These are phyloP conservation scores for Podospora didyma DNA, from an alignment of 495 filamentous ascomycete species.

Conservation along the genomic window DNA sequence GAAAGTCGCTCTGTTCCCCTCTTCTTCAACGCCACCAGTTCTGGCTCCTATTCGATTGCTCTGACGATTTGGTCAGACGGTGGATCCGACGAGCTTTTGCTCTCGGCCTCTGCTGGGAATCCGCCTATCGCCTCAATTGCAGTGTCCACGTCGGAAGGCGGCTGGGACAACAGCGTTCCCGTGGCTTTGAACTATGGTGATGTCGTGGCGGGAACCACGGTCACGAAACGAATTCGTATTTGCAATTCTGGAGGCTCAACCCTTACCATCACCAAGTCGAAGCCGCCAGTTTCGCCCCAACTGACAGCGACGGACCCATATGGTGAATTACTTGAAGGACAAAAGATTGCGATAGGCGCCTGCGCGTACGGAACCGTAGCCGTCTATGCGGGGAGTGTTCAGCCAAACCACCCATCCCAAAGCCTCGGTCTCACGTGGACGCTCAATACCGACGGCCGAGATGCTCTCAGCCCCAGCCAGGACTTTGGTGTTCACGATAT, in stretches of 20 bases:
- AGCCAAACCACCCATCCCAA: conserved; percentile 42
- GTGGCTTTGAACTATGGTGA: conserved; percentile 42
- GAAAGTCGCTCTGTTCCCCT: conserved; percentile 29
- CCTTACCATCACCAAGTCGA: conserved; percentile 46
- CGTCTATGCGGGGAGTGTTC: conserved; percentile 43
- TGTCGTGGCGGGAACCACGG: conserved; percentile 35
- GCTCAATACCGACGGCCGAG: conserved; percentile 42
- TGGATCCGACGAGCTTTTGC: conserved; percentile 33
- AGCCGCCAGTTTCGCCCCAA: conserved; percentile 41
- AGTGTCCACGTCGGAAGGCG: conserved; percentile 43
- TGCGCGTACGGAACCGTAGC: conserved; percentile 39
- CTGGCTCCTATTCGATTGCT: conserved; percentile 40
- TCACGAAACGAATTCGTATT: conserved; percentile 36
- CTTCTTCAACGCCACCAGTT: conserved; percentile 34
- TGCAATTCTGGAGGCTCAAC: conserved; percentile 38
- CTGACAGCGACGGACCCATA: conserved; percentile 34
- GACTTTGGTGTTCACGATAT: conserved; percentile 28
- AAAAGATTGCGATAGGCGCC: conserved; percentile 36
- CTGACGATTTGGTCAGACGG: conserved; percentile 39
- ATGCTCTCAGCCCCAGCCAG: conserved; percentile 27
- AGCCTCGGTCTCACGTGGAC: conserved; percentile 37
- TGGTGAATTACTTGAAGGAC: conserved; percentile 48
- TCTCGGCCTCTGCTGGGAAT: conserved; percentile 36
- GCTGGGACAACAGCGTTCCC: conserved; percentile 38
- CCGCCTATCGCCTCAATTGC: conserved; percentile 41